phyloP scores from a whole-genome alignment of 192 early-diverging fungal genomes.

The Backusella australiensis region DNA sequence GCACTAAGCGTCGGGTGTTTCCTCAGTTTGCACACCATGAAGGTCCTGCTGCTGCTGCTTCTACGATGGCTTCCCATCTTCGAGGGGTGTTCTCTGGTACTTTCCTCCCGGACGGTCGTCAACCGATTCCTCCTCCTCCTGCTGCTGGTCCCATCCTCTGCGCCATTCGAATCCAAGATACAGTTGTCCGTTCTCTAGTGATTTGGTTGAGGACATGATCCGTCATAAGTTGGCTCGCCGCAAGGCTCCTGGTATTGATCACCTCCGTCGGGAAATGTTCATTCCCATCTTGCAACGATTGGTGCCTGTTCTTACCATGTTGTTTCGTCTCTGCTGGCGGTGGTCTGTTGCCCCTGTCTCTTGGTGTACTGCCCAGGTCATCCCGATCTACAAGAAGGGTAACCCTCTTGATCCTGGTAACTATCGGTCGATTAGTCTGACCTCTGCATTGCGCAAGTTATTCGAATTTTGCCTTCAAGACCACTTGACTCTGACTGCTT shows the following conservation, averaged over 20 bases:
- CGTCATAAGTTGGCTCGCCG: neutral
- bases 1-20: neutral
- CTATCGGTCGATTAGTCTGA: conserved; percentile 23
- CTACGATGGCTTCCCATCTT: neutral
- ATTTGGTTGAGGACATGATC: neutral
- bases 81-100: neutral
- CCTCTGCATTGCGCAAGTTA: conserved; percentile 15
- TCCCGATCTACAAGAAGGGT: conserved; percentile 17
- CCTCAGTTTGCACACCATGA: neutral
- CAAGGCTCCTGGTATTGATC: no score
- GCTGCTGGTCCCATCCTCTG: neutral
- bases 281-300: no score
- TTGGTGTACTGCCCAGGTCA: conserved; percentile 18
- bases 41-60: neutral
- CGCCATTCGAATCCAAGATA: no score
- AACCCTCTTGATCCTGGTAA: neutral
- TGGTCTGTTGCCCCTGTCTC: neutral
- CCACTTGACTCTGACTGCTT: neutral
- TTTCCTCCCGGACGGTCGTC: neutral
- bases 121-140: neutral
- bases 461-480: conserved; percentile 13
- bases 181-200: neutral
- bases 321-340: neutral
- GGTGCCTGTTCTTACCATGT: no score
- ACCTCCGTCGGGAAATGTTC: no score